phyloP scores from a whole-genome alignment of 2,329 filamentous ascomycete species.

The Ophiostoma tasmaniense region DNA sequence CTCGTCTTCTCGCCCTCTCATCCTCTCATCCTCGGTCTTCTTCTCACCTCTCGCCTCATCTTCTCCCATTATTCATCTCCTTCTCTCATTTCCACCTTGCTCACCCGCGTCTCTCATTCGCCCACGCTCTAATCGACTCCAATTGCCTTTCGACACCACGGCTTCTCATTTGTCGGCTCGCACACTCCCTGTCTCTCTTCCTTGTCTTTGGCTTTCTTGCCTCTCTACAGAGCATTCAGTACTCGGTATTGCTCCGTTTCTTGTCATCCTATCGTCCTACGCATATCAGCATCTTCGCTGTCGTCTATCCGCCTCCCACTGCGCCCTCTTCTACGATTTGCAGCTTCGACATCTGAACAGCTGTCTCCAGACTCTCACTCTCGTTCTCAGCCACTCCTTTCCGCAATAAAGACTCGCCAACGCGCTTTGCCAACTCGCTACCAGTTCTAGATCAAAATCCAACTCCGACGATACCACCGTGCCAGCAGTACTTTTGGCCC shows the following conservation, averaged over 20 bases:
- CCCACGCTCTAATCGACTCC: background rate
- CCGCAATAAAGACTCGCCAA: background rate
- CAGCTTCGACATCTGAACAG: background rate
- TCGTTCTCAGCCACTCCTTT: background rate
- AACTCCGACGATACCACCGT: background rate
- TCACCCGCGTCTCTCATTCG: constrained; percentile 4
- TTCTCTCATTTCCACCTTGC: background rate
- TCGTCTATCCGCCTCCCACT: background rate
- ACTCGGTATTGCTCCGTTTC: no score
- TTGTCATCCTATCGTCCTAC: background rate
- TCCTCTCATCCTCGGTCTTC: background rate
- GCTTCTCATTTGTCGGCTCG: background rate
- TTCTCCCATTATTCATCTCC: background rate
- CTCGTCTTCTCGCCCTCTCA: background rate
- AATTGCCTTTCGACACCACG: background rate
- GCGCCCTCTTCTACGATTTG: background rate
- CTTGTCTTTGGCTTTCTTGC: background rate
- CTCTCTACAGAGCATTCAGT: no score
- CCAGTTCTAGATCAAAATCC: background rate
- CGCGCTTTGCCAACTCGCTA: background rate
- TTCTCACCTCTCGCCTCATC: background rate
- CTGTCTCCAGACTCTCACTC: background rate
- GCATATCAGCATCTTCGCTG: background rate
- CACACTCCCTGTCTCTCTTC: background rate
- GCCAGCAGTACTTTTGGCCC: background rate